phyloP scores from a whole-genome alignment of 176 grass and related monocot genomes.

The Pontederia crassipes region DNA sequence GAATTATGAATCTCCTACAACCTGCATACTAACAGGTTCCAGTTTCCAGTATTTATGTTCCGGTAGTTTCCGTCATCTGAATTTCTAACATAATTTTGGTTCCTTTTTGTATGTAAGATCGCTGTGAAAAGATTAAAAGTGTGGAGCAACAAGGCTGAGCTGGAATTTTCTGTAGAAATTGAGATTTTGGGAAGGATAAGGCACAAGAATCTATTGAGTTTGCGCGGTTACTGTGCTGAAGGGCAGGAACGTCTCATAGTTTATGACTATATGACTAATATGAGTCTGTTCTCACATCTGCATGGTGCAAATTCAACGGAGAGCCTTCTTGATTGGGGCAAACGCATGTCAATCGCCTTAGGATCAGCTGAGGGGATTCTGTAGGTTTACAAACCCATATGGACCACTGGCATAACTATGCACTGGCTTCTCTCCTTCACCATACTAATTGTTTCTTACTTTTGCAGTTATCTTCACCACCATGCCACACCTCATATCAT shows the following conservation, averaged over 20 bases:
- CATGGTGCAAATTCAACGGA: background rate
- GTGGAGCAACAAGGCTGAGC: conserved; percentile 11
- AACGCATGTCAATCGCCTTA: conserved; percentile 2
- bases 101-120: background rate
- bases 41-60: background rate
- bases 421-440: background rate
- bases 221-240: conserved; percentile 12
- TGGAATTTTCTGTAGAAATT: conserved; percentile 5
- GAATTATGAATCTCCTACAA: background rate
- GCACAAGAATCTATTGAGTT: conserved; percentile 2
- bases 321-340: conserved; percentile 5
- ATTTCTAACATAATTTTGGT: background rate
- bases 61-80: background rate
- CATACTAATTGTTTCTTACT: background rate
- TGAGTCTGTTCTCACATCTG: conserved; percentile 9
- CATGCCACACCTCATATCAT: conserved; percentile 7
- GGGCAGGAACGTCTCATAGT: conserved; percentile 12
- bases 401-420: background rate
- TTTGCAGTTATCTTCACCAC: conserved; percentile 11
- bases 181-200: conserved; percentile 1
- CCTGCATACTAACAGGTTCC: background rate
- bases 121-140: conserved; percentile 15
- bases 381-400: background rate
- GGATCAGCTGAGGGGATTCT: conserved; percentile 4
- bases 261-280: conserved; percentile 8